Percentiles rank a stretch among this genome's conserved stretches.
Conservation (phyloP, 2,329 filamentous ascomycete genomes). For the Exserohilum rostratum region DNA sequence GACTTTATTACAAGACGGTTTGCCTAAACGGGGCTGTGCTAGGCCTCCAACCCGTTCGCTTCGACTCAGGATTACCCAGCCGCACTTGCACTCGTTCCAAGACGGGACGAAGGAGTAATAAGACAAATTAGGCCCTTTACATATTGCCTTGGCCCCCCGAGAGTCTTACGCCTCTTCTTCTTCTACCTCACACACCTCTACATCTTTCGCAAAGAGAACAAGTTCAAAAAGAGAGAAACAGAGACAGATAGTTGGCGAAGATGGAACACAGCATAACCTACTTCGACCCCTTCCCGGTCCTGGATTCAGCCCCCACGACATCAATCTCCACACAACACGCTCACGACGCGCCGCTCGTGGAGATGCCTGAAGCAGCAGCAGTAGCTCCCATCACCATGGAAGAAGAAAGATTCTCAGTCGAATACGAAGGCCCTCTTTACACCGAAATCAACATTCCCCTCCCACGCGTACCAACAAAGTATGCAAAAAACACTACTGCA, state of each 20-base stretch:
- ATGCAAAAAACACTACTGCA: constrained; percentile 6
- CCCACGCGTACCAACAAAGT: constrained; percentile 23
- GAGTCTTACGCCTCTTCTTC: too few relatives aligned
- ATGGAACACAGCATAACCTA: constrained; percentile 3
- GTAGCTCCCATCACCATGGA: background rate
- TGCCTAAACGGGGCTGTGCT: constrained; percentile 17
- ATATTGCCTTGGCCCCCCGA: too few relatives aligned
- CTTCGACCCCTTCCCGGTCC: constrained; percentile 1
- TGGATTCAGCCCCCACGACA: constrained; percentile 6
- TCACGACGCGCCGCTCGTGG: background rate
- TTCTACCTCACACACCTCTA: background rate
- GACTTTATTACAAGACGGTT: constrained; percentile 2
- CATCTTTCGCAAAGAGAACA: background rate
- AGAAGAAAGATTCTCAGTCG: background rate
- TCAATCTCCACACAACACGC: constrained; percentile 8
- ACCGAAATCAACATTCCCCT: constrained; percentile 45
- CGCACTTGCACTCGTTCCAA: too few relatives aligned
- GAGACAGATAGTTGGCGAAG: background rate
- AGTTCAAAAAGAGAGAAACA: background rate
- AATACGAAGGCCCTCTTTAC: constrained; percentile 37
- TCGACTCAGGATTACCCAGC: too few relatives aligned
- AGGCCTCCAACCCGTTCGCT: background rate
- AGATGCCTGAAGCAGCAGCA: too few relatives aligned
- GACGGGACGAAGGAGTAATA: too few relatives aligned
- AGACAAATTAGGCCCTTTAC: too few relatives aligned